Conservation (phyloP, 2,329 filamentous ascomycete genomes). For the Cadophora sp. region DNA sequence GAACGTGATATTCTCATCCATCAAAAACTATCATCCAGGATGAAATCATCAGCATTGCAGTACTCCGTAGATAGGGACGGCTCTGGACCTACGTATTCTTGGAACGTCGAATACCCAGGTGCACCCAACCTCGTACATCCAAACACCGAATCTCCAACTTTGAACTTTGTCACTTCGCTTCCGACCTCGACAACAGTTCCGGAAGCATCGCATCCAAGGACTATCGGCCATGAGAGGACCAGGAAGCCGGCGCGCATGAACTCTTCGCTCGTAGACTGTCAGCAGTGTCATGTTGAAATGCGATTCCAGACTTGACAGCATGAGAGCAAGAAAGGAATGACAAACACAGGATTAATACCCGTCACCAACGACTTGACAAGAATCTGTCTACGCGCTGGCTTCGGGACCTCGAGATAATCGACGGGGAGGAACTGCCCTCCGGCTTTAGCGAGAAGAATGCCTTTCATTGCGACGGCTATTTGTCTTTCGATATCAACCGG, state of each 20-base stretch:
- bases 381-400: constrained; percentile 45
- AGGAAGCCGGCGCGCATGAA: constrained; percentile 48
- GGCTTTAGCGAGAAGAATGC: constrained; percentile 34
- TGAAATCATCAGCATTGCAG: neutral
- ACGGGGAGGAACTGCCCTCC: constrained; percentile 33
- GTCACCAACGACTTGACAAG: constrained; percentile 49
- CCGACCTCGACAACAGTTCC: constrained; percentile 47
- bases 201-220: constrained; percentile 49
- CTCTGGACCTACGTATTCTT: constrained; percentile 43
- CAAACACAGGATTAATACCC: constrained; percentile 48
- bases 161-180: constrained; percentile 43
- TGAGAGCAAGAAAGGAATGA: neutral
- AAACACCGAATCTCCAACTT: constrained; percentile 47
- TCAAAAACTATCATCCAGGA: constrained; percentile 42
- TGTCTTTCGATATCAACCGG: neutral
- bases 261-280: constrained; percentile 38
- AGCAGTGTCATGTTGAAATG: neutral
- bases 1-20: constrained; percentile 47
- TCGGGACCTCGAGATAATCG: constrained; percentile 38
- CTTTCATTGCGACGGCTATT: constrained; percentile 37
- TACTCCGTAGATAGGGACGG: too few relatives aligned
- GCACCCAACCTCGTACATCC: constrained; percentile 47
- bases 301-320: neutral
- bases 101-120: constrained; percentile 47
- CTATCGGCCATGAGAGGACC: constrained; percentile 46